Base-by-base conservation (phyloP, 805 yeast species). In the Ogataea corticis region DNA sequence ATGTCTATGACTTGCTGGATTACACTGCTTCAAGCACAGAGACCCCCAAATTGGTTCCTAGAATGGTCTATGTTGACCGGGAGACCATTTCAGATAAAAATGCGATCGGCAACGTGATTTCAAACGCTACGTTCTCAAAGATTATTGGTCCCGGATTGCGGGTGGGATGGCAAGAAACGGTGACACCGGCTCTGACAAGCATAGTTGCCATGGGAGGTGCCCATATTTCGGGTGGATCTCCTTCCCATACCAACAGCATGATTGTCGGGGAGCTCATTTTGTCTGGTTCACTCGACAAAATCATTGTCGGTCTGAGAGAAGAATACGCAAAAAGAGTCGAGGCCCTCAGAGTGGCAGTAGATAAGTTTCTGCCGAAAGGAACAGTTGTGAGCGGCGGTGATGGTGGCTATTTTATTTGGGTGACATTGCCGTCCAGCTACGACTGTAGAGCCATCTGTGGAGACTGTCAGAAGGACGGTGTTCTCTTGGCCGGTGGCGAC, bases 391-490 rank as follows among this genome's bases (percentile, higher is more conserved):
- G 59, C 14, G 87, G 88, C 3, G 88, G 89, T 19, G 68, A 76
- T n/a, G 96, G 96, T n/a, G 96, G 96, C 0, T 88, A 87, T 64
- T 88, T 88, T 57, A 55, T 82, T 11, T 88, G 96, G 96, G 75
- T 87, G 9, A 73, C 76, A 0, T 57, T 80, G 16, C 85, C 90
- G 1, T 61, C 60, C 1, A 66, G 58, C 1, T 62, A 68, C 30
- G 72, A 69, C 15, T 59, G 61, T 33, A 50, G 55, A 13, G 50
- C 50, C 15, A 66, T 71, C 29, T 57, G 64, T 7, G 65, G 60
- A 27, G 59, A 66, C 39, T 68, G 77, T 28, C 51, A 67, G n/a
- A 66, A 72, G 35, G 55, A 68, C 33, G 74, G 75, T 5, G 86
- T 88, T 14, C 47, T 80, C 0, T 63, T 89, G 21, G 94, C 96